phyloP scores from a whole-genome alignment of 2,329 filamentous ascomycete genomes.

The Cladophialophora yegresii region DNA sequence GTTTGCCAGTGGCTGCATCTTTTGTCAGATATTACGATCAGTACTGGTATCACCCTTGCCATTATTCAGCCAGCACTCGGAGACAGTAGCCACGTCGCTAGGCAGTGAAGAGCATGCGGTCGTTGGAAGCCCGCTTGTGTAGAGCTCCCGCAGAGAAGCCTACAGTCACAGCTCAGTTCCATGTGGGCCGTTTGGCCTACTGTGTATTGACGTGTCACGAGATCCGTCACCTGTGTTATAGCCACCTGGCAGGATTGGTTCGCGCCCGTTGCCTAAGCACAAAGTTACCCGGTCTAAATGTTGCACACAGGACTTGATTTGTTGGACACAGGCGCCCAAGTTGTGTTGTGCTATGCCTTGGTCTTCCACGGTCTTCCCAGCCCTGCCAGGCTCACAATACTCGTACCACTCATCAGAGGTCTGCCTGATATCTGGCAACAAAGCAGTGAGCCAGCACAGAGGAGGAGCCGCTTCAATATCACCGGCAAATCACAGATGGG shows the following conservation, averaged over 20 bases:
- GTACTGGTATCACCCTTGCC: background rate
- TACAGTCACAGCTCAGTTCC: background rate
- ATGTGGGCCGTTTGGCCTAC: conserved; percentile 14
- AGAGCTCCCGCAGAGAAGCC: background rate
- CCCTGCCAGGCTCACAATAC: conserved; percentile 6
- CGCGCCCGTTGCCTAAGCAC: conserved; percentile 15
- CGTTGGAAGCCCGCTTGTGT: background rate
- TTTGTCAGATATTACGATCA: background rate
- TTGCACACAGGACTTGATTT: conserved; percentile 23
- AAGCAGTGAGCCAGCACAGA: conserved; percentile 15
- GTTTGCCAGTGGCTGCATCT: background rate
- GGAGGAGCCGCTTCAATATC: conserved; percentile 7
- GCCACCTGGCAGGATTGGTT: conserved; percentile 17
- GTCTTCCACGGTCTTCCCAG: background rate
- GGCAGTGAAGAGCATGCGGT: background rate
- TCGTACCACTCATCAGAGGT: conserved; percentile 14
- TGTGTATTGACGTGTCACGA: conserved; percentile 32
- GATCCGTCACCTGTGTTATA: conserved; percentile 12
- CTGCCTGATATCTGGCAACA: conserved; percentile 23
- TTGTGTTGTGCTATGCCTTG: conserved; percentile 15
- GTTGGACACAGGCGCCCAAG: conserved; percentile 21
- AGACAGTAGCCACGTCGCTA: background rate
- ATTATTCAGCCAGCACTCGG: background rate
- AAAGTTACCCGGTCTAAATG: conserved; percentile 12
- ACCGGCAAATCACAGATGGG: conserved; percentile 20